phyloP scores from a whole-genome alignment of 1,284 basidiomycete genomes.

The Trichosporon sp. region DNA sequence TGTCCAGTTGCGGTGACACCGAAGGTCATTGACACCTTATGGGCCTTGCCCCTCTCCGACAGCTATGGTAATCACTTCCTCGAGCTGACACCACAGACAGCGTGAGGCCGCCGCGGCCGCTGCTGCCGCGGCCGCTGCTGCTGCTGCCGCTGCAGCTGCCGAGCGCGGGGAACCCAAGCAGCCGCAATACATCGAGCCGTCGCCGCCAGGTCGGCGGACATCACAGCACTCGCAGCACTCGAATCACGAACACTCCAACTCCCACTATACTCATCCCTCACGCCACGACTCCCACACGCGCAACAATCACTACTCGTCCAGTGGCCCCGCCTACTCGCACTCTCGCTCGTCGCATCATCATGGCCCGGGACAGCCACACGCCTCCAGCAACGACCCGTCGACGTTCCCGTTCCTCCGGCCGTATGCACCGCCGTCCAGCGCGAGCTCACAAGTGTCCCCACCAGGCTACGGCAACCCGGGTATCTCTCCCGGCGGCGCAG shows the following conservation, averaged over 20 bases:
- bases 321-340: not conserved
- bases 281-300: not conserved
- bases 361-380: not conserved
- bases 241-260: not conserved
- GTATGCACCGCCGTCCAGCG: not conserved
- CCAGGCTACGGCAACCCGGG: not conserved
- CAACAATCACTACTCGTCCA: not conserved
- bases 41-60: not conserved
- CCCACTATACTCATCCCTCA: not conserved
- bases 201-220: not conserved
- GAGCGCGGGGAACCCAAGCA: not conserved
- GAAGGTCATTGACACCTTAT: too few species aligned
- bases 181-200: not conserved
- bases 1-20: too few species aligned
- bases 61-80: not conserved
- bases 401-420: not conserved
- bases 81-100: not conserved
- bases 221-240: not conserved
- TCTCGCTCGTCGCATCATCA: not conserved
- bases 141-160: not conserved
- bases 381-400: not conserved
- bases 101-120: not conserved
- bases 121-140: not conserved
- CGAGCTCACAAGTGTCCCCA: not conserved
- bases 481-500: not conserved